Base-by-base conservation (phyloP, 2,329 filamentous ascomycete species). In the Aspergillus sp. region DNA sequence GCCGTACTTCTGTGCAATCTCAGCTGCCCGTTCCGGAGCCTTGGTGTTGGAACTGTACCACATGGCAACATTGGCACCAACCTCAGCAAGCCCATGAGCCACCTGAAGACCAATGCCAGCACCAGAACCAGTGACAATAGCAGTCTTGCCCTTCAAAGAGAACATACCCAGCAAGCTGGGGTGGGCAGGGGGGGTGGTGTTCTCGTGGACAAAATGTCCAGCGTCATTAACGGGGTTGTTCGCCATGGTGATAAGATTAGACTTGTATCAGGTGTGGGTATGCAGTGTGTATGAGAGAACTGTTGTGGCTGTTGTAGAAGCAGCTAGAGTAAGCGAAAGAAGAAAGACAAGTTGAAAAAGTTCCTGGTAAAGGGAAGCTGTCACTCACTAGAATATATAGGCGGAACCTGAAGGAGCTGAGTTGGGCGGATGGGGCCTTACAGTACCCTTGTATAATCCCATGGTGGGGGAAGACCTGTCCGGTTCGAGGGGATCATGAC, bases 11-110 rank as follows among this genome's bases (percentile, higher is more conserved):
- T 78, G 73, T 58, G 79, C 80, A 41, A 88, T 82, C 28, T 80
- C 78, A 30, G 74, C 73, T 0, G 84, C 83, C 48, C 79, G 74
- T 10, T 78, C 73, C 8, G 80, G 61, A 8, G 82, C 81, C 55
- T 82, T 78, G 58, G 78, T 76, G 67, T 87, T 86, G 64, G 73
- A 79, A 61, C 85, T 83, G 62, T 85, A 87, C 80, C 81, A 86
- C 43, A 86, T 79, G 29, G 81, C 83, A 26, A 87, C 80, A 54
- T 86, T 83, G 48, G 82, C 82, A 42, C 84, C 84, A 10, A 82
- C 81, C 61, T 88, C 84, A 10, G 83, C 83, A 30, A 82, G 73
- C 1, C 73, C 81, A 32, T 83, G 71, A 9, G 82, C 83, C 29
- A 86, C 75, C 4, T 75, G 74, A 28, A 85, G 70, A 38, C 84